Evolutionary conservation across 2,329 filamentous ascomycete genomes (phyloP).

Genomic region (Neonectria neomacrospora): DNA sequence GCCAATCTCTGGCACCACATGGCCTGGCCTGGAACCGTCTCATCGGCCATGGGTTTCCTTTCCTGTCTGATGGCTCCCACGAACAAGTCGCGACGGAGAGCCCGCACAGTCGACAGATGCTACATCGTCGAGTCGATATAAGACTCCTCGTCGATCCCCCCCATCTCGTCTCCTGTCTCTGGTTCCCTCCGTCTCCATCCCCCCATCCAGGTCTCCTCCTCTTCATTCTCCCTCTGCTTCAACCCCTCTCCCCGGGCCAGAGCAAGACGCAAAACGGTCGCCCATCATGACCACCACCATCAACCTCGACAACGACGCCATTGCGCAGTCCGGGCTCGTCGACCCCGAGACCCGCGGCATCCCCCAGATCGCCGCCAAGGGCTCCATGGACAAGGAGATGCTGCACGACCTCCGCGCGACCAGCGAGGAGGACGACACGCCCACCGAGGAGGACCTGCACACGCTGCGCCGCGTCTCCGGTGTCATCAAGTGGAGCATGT

Average conservation of each 20-base stretch:
- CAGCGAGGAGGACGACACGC: conserved; percentile 51
- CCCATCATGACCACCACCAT: conserved; percentile 49
- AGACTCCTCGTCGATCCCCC: conserved; percentile 8
- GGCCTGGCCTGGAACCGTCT: neutral
- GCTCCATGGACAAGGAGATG: conserved; percentile 48
- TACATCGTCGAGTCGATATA: conserved; percentile 12
- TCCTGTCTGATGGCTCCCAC: neutral
- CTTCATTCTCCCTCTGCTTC: conserved; percentile 1
- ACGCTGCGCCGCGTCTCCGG: conserved; percentile 73
- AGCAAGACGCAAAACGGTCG: neutral
- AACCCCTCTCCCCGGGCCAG: neutral
- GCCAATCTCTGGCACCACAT: conserved; percentile 5
- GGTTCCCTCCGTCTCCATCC: conserved; percentile 16
- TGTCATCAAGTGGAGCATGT: conserved; percentile 72
- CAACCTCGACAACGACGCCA: conserved; percentile 52
- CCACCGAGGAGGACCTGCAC: conserved; percentile 70
- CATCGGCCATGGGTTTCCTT: conserved; percentile 5
- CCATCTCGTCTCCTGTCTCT: conserved; percentile 4
- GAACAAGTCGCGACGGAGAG: conserved; percentile 10
- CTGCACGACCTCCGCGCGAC: conserved; percentile 38
- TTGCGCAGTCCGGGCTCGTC: conserved; percentile 48
- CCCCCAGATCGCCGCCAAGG: conserved; percentile 41
- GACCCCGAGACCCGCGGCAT: conserved; percentile 48
- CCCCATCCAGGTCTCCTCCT: conserved; percentile 17
- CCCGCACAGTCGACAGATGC: neutral